Evolutionary conservation across 2,329 filamentous ascomycete species (phyloP), one percentile per base, ranked within the genome.

Genomic region (Pseudogymnoascus sp.): DNA sequence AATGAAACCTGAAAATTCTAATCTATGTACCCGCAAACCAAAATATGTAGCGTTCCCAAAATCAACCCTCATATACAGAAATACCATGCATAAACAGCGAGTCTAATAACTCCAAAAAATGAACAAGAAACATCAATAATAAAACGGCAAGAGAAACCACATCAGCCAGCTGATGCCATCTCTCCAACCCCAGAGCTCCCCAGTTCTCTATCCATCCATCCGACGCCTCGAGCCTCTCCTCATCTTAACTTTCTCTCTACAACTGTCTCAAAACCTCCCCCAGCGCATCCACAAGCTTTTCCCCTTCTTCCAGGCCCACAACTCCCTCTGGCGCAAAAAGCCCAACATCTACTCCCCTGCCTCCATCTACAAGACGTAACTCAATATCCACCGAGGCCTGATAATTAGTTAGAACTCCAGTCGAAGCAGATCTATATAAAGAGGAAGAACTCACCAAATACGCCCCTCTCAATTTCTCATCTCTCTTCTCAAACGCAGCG

Each of bases 331-430:
- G 69, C 7, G 67, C 71, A 65, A 74, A 75, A 8, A 75, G 62
- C 2, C 72, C 71, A 48, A 75, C 63, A 64, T 73, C 72, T 14
- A 74, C 28, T 16, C 60, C 62, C 6, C 13, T 61, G 7, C 61
- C 61, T 13, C 66, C 66, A 16, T 62, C 66, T 6, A 67, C 61
- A 45, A 72, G 70, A 51, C 69, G 67, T 0, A 75, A 57, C 45
- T 75, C 73, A 25, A 75, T 63, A 71, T 75, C 73, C 4, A 74
- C 62, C 0, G 71, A 67, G 37, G 71, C 66, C 72, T 74, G 41
- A 36, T 45, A 7, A 21, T n/a, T 10, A 8, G 25, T 67, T 65
- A 67, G 57, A 8, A 31, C 23, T 54, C 63, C 39, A 37, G 21
- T 51, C 65, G 71, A 51, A 62, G 21, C 16, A 25, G 7, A 13